These are phyloP conservation scores for Fraxinus americana DNA, from an alignment of 257 asterid genomes.

Conservation along the genomic window DNA sequence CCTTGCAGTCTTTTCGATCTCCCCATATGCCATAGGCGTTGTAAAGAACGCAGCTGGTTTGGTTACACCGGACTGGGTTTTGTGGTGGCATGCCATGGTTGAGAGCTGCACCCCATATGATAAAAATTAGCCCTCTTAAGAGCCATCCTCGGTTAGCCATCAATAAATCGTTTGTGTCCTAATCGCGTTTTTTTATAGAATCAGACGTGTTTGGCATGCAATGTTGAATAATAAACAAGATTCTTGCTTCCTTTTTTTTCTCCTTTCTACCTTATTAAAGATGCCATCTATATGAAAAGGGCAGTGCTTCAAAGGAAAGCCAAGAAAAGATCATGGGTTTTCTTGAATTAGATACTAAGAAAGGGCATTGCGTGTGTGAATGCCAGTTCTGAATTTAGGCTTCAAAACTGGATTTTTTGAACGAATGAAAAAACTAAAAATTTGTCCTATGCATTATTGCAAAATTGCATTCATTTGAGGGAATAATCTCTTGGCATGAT, in stretches of 20 bases:
- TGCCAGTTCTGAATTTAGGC: neutral
- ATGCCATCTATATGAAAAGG: neutral
- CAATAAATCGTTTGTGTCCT: neutral
- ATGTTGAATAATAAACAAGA: neutral
- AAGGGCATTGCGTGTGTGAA: neutral
- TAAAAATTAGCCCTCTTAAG: constrained; percentile 11
- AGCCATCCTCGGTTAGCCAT: constrained; percentile 23
- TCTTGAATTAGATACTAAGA: neutral
- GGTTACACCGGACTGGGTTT: constrained; percentile 61
- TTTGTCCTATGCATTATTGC: neutral
- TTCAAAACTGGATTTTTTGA: neutral
- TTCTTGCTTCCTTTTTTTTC: neutral
- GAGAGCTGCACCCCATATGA: constrained; percentile 12
- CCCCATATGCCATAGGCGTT: constrained; percentile 80
- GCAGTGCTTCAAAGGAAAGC: neutral
- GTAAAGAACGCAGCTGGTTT: constrained; percentile 50
- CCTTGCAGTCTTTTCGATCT: constrained; percentile 59
- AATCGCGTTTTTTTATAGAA: neutral
- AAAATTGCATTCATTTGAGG: neutral
- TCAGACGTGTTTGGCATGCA: neutral
- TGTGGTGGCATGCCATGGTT: constrained; percentile 62
- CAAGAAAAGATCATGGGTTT: neutral
- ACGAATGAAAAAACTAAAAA: neutral
- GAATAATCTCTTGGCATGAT: neutral
- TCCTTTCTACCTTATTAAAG: neutral